Percentiles rank a stretch among this genome's conserved stretches.
phyloP scores from a whole-genome alignment of 495 filamentous ascomycete genomes.

The Paragyromitra xinjiangensis region DNA sequence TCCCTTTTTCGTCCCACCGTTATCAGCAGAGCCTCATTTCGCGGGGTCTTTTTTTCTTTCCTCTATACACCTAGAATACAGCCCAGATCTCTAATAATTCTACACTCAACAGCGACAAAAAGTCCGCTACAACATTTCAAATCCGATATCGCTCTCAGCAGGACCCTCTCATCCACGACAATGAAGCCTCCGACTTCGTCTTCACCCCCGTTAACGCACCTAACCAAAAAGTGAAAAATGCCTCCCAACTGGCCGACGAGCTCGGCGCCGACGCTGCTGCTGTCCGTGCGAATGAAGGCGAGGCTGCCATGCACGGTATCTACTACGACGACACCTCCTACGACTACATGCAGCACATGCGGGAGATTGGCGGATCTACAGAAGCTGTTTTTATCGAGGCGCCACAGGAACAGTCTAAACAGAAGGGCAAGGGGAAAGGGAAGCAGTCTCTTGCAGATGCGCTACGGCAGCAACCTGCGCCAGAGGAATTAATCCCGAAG shows the following conservation, averaged over 20 bases:
- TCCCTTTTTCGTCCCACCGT: not conserved
- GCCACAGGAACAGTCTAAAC: constrained; percentile 64
- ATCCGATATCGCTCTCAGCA: constrained; percentile 96
- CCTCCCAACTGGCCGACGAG: constrained; percentile 78
- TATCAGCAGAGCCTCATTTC: constrained; percentile 29
- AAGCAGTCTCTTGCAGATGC: constrained; percentile 80
- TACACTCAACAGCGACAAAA: constrained; percentile 77
- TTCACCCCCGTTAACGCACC: constrained; percentile 63
- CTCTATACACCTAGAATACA: not conserved
- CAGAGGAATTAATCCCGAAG: constrained; percentile 72
- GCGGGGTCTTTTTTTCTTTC: not conserved
- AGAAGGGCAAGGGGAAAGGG: constrained; percentile 70
- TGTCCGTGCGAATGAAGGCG: constrained; percentile 89
- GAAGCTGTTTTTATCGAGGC: constrained; percentile 83
- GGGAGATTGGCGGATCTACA: constrained; percentile 74
- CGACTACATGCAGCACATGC: constrained; percentile 99
- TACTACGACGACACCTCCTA: constrained; percentile 89
- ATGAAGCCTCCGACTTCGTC: constrained; percentile 80
- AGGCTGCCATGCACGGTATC: constrained; percentile 91
- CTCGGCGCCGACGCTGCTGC: constrained; percentile 69
- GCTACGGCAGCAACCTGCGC: constrained; percentile 67
- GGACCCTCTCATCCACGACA: constrained; percentile 93
- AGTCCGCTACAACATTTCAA: constrained; percentile 86
- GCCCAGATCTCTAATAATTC: constrained; percentile 27
- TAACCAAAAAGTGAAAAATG: constrained; percentile 67